phyloP scores from a whole-genome alignment of 495 filamentous ascomycete genomes.

The Penicillium cinerascens region DNA sequence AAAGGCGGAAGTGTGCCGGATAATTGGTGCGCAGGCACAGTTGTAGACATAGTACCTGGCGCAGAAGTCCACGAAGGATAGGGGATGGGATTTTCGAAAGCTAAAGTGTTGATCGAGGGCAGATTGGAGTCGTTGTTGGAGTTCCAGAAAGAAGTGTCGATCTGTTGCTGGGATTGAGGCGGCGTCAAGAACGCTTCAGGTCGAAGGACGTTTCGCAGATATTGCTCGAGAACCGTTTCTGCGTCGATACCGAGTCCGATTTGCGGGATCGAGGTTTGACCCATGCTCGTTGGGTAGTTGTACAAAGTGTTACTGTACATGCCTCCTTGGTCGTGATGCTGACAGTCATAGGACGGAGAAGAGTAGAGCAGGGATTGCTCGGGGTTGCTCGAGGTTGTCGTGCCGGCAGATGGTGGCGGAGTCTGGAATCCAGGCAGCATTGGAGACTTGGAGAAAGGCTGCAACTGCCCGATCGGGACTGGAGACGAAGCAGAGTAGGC shows the following conservation, averaged over 20 bases:
- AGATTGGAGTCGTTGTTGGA: slow-evolving; percentile 11
- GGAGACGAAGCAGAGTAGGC: neutral
- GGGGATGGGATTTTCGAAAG: neutral
- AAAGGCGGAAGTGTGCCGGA: too few species aligned
- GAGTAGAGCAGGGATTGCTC: neutral
- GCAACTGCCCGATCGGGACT: neutral
- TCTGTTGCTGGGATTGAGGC: neutral
- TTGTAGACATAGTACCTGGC: too few species aligned
- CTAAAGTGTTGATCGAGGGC: neutral
- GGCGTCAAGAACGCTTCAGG: slow-evolving; percentile 10
- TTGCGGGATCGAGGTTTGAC: neutral
- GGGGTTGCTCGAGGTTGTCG: neutral
- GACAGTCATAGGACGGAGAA: neutral
- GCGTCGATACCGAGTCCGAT: neutral
- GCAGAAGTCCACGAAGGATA: neutral
- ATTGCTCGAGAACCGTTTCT: slow-evolving; percentile 4
- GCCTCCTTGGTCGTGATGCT: neutral
- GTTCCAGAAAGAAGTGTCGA: slow-evolving; percentile 5
- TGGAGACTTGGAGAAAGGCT: neutral
- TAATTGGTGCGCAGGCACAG: too few species aligned
- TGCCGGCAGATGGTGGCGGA: neutral
- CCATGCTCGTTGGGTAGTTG: neutral
- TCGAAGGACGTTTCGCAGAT: slow-evolving; percentile 8
- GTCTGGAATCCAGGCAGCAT: neutral
- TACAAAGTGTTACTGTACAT: neutral